A percentile compares a stretch with the other conserved stretches of the same genome.
Conservation (phyloP, 2,329 filamentous ascomycete species). For the Colletotrichum sp. region DNA sequence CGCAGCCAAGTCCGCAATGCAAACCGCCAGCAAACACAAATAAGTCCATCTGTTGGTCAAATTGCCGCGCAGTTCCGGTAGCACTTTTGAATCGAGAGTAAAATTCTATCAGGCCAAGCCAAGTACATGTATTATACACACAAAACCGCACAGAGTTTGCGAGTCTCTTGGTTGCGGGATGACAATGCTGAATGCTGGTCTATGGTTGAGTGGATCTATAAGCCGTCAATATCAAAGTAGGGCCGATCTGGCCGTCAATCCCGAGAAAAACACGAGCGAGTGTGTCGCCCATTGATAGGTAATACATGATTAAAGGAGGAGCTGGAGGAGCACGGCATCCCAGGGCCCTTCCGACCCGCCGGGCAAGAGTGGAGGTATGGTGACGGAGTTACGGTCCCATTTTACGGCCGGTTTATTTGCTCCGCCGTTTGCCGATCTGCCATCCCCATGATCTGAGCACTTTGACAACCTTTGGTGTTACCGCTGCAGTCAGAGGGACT, state of each 20-base stretch:
- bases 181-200: slow-evolving; percentile 3
- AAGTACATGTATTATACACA: slow-evolving; percentile 3
- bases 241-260: neutral
- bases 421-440: slow-evolving; percentile 78
- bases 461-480: slow-evolving; percentile 95
- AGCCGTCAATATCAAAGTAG: neutral
- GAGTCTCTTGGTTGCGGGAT: neutral
- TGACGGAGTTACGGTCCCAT: neutral
- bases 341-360: neutral
- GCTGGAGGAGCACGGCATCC: neutral
- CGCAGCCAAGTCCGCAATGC: neutral
- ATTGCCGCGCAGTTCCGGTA: slow-evolving; percentile 7
- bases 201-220: slow-evolving; percentile 18
- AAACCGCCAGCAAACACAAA: slow-evolving; percentile 1
- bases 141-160: neutral
- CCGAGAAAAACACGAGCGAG: neutral
- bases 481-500: slow-evolving; percentile 88
- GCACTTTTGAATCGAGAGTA: neutral
- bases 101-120: slow-evolving; percentile 17
- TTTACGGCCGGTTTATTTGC: slow-evolving; percentile 2
- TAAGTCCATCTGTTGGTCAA: neutral
- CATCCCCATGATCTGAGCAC: slow-evolving; percentile 87
- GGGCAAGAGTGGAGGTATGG: neutral
- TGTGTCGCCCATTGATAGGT: slow-evolving; percentile 2
- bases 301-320: neutral